Conservation (phyloP, 371 early-diverging fungal species). For the Dichotomocladium elegans region DNA sequence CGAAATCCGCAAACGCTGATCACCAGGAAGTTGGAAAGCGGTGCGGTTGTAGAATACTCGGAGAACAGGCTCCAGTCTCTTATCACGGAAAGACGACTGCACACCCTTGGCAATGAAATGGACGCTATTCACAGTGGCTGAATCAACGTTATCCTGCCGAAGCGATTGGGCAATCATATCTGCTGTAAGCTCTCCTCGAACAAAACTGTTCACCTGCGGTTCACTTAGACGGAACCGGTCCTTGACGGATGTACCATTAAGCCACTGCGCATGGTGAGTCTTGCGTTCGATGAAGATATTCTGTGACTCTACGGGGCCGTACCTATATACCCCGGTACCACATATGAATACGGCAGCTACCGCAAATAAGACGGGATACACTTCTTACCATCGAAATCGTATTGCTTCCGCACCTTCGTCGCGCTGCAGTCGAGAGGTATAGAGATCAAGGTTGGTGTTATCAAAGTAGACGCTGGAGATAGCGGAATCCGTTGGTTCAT, state of each 20-base stretch:
- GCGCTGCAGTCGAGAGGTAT: conserved; percentile 80
- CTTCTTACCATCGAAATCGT: conserved; percentile 83
- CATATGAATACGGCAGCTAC: conserved; percentile 2
- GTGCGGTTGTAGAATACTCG: conserved; percentile 94
- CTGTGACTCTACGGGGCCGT: conserved; percentile 49
- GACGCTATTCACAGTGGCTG: conserved; percentile 66
- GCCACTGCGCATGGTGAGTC: conserved; percentile 87
- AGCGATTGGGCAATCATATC: conserved; percentile 77
- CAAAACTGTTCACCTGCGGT: conserved; percentile 27
- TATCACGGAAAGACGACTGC: conserved; percentile 62
- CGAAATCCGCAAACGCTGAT: conserved; percentile 89
- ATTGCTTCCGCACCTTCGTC: conserved; percentile 85
- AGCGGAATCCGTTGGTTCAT: conserved; percentile 35
- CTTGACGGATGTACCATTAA: conserved; percentile 81
- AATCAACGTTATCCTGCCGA: conserved; percentile 61
- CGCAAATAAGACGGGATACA: conserved; percentile 2
- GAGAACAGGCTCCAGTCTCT: conserved; percentile 70
- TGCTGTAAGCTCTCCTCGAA: conserved; percentile 81
- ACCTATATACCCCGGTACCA: too few species aligned
- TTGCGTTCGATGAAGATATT: conserved; percentile 89
- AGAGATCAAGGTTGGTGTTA: conserved; percentile 80
- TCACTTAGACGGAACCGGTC: conserved; percentile 47
- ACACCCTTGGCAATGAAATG: conserved; percentile 68
- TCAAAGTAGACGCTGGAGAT: conserved; percentile 93
- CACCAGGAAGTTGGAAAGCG: conserved; percentile 95